Percentiles rank a stretch among this genome's conserved stretches.
phyloP scores from a whole-genome alignment of 2,329 filamentous ascomycete genomes.

The Aspergillus brasiliensis region DNA sequence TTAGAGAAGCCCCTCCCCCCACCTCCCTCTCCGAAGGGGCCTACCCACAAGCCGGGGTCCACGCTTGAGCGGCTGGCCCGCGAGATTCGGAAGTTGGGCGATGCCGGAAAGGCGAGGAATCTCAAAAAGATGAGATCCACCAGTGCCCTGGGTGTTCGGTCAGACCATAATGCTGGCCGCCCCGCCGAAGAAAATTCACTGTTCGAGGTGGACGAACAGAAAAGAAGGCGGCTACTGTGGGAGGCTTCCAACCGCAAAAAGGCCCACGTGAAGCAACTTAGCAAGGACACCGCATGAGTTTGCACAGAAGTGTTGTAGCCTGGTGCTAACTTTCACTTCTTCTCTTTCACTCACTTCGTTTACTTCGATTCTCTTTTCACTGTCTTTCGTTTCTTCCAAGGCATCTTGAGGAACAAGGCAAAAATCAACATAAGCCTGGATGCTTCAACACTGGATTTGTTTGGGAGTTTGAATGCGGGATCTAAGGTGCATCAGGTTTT shows the following conservation, averaged over 20 bases:
- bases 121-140: slow-evolving; percentile 55
- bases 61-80: slow-evolving; percentile 62
- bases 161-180: slow-evolving; percentile 34
- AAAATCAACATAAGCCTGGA: slow-evolving; percentile 11
- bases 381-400: not conserved
- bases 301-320: not conserved
- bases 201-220: slow-evolving; percentile 55
- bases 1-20: slow-evolving; percentile 47
- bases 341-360: slow-evolving; percentile 2
- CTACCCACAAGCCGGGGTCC: slow-evolving; percentile 41
- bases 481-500: not conserved
- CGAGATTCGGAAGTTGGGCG: slow-evolving; percentile 55
- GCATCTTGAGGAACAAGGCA: not conserved
- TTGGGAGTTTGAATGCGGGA: not conserved
- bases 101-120: slow-evolving; percentile 28
- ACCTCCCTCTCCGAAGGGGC: slow-evolving; percentile 29
- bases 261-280: slow-evolving; percentile 28
- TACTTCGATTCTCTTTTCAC: not conserved
- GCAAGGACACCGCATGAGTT: slow-evolving; percentile 18
- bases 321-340: not conserved
- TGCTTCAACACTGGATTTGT: slow-evolving; percentile 6
- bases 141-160: slow-evolving; percentile 52
- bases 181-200: slow-evolving; percentile 39
- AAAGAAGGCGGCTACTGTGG: slow-evolving; percentile 50
- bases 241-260: slow-evolving; percentile 47